These are phyloP conservation scores for Orobanche coerulescens DNA, from an alignment of 257 asterid genomes.

Conservation along the genomic window DNA sequence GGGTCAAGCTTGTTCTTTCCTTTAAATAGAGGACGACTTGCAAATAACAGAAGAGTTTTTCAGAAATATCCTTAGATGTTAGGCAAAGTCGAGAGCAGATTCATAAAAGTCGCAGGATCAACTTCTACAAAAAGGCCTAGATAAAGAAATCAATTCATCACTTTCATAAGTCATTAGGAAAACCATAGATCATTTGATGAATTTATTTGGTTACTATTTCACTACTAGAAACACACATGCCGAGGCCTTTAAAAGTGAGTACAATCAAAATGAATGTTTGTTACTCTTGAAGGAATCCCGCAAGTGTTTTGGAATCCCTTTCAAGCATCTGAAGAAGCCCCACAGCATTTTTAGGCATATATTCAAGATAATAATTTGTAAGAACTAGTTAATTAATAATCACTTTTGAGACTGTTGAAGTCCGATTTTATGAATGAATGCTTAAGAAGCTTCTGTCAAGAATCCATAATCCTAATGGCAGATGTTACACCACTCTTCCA, in stretches of 20 bases:
- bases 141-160: not conserved
- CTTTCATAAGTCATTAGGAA: not conserved
- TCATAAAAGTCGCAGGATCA: not conserved
- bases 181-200: not conserved
- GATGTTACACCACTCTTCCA: not conserved
- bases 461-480: not conserved
- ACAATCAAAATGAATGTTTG: not conserved
- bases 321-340: conserved; percentile 9
- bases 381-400: not conserved
- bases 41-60: not conserved
- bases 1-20: not conserved
- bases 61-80: not conserved
- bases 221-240: not conserved
- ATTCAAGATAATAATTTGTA: not conserved
- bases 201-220: not conserved
- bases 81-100: not conserved
- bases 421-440: not conserved
- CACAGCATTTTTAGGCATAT: not conserved
- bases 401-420: not conserved
- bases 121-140: not conserved
- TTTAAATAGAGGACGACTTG: not conserved
- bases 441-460: conserved; percentile 4
- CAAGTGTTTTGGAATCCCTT: not conserved
- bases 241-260: conserved; percentile 9
- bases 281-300: not conserved